These are phyloP conservation scores for Stemphylium lycopersici DNA, from an alignment of 2,329 filamentous ascomycete genomes.

Conservation along the genomic window DNA sequence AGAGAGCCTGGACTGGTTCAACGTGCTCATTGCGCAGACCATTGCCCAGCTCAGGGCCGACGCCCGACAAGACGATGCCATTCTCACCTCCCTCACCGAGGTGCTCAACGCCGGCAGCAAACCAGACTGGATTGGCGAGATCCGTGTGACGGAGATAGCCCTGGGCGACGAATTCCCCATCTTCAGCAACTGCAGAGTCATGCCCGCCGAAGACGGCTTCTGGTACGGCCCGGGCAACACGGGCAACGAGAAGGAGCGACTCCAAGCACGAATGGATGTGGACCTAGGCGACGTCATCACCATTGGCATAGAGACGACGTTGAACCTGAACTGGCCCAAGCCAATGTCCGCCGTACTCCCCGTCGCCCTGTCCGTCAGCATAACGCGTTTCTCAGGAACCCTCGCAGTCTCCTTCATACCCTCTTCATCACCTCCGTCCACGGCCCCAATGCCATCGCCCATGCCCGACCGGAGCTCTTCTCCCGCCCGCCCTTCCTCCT, in stretches of 20 bases:
- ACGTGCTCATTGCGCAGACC: constrained; percentile 93
- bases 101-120: constrained; percentile 85
- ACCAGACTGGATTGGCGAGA: constrained; percentile 91
- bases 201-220: constrained; percentile 82
- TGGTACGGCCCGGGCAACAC: constrained; percentile 50
- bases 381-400: constrained; percentile 93
- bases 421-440: constrained; percentile 49
- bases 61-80: constrained; percentile 88
- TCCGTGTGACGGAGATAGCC: constrained; percentile 90
- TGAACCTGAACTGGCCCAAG: constrained; percentile 93
- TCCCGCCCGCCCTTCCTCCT: constrained; percentile 47
- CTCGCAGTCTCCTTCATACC: constrained; percentile 93
- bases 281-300: constrained; percentile 97
- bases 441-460: constrained; percentile 38
- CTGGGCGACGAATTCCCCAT: constrained; percentile 98
- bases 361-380: constrained; percentile 87
- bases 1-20: constrained; percentile 98
- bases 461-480: constrained; percentile 54
- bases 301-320: constrained; percentile 88
- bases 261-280: constrained; percentile 96
- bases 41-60: constrained; percentile 95
- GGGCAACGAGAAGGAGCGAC: constrained; percentile 69
- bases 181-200: constrained; percentile 96
- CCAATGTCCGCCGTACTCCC: constrained; percentile 86
- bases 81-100: constrained; percentile 82